Base-by-base conservation (phyloP, 495 filamentous ascomycete genomes). In the Cetradonia linearis region DNA sequence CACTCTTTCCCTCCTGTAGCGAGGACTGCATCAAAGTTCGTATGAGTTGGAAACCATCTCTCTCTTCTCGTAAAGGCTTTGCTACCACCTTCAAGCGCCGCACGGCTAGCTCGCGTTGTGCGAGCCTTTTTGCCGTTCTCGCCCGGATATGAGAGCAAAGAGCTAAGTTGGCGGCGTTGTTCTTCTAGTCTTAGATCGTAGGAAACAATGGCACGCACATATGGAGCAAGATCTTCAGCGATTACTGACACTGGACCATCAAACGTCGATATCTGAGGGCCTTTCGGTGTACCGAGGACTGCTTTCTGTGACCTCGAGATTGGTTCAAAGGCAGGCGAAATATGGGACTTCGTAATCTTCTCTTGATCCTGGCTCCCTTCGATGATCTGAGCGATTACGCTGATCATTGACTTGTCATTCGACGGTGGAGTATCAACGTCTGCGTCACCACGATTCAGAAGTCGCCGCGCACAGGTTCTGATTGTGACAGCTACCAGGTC, bases 81-180 rank as follows among this genome's bases (percentile, higher is more conserved):
- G 48, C 78, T 77, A 1, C 89, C 85, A 20, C 91, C 91, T 66
- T 95, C 91, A 0, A 91, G 76, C 0, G 92, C 94, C 14, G 86
- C 87, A 40, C 90, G 80, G 31, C 88, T 87, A 25, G 89, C 81
- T 46, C 91, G 74, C 1, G 93, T 96, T 0, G 78, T 91, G 28
- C 93, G 74, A 66, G 83, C 78, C 20, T 82, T 78, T 69, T 90
- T 91, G 14, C 74, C 72, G 10, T 67, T 67, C 28, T 71, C 75
- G 3, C 74, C 78, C 38, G 75, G 72, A 30, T 77, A 72, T 40
- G 81, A 80, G 20, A 91, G 69, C 2, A 92, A 67, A 16, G 73
- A 81, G 61, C 83, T 83, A 3, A 88, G 67, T 18, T 77, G 78
- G 16, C 82, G 64, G 1, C 91, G 78, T 62, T 88, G 80, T 62